These are phyloP conservation scores for Odontarrhena argentea DNA, from an alignment of 345 rosid genomes.

Conservation along the genomic window DNA sequence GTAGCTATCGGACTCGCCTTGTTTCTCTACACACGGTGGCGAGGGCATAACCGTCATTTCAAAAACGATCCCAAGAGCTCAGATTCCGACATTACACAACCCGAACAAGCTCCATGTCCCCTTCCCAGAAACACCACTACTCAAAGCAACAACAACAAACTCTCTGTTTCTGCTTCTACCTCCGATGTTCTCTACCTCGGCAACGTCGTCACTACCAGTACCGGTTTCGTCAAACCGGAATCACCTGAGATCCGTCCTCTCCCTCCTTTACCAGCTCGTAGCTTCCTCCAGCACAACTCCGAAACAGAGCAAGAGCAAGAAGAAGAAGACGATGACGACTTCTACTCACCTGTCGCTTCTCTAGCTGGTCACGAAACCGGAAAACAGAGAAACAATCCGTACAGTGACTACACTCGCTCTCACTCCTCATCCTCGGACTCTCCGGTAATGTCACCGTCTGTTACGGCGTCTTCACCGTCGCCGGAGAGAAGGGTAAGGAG, in stretches of 20 bases:
- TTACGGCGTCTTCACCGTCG: constrained; percentile 42
- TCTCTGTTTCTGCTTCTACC: constrained; percentile 46
- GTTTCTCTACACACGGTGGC: constrained; percentile 53
- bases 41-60: constrained; percentile 37
- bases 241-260: constrained; percentile 94
- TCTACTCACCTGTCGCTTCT: constrained; percentile 88
- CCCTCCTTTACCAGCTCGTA: constrained; percentile 75
- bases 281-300: constrained; percentile 48
- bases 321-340: constrained; percentile 64
- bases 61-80: constrained; percentile 48
- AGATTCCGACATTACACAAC: constrained; percentile 37
- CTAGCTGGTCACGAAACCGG: constrained; percentile 52
- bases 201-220: constrained; percentile 50
- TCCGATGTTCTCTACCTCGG: constrained; percentile 88
- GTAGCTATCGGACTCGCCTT: constrained; percentile 35
- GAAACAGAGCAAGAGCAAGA: constrained; percentile 40
- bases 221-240: constrained; percentile 54
- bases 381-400: constrained; percentile 40
- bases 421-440: constrained; percentile 62
- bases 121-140: constrained; percentile 38
- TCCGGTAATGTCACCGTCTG: constrained; percentile 69
- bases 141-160: constrained; percentile 36
- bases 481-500: constrained; percentile 35
- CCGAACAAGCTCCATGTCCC: constrained; percentile 30
- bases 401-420: constrained; percentile 56